Evolutionary conservation across 345 rosid species (phyloP), one percentile per base, ranked within the genome.

Genomic region (Gossypium anomalum): DNA sequence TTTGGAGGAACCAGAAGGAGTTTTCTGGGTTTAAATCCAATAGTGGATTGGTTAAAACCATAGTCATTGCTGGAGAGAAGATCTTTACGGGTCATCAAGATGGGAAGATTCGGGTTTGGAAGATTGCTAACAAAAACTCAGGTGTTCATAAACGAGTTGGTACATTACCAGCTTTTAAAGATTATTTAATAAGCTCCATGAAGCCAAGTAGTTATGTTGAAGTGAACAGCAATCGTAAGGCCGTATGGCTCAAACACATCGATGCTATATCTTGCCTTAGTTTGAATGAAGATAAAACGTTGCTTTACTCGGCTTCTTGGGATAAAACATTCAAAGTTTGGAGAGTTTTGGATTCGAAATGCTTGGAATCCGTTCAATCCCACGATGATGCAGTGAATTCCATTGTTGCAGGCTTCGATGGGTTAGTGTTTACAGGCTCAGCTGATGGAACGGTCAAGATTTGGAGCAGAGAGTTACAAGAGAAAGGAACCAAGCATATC

Each of bases 21-120:
- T 92, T 86, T 75, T 82, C 92, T 0, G 93, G 89, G 49, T 94
- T 94, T 80, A 92, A 90, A 84, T 91, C 92, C 1, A 89, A 90
- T 23, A 22, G 95, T 4, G 97, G 98, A 9, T 75, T 92, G 80
- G 97, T 94, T 1, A 92, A 94, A 58, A 90, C 98, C 1, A 89
- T 94, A 9, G 85, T 92, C n/a, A 82, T 94, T 34, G 82, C 92
- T 1, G 86, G 85, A 8, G 92, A 86, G 25, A 85, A 78, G 71
- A 87, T 94, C 55, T 94, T 94, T 70, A 72, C 92, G 0, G 97
- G 97, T 1, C 98, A 92, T 80, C 97, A 92, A 80, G 98, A 94
- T 53, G 97, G 98, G 23, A 94, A 92, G 80, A 88, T 92, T 29
- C 86, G 98, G 9, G 84, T 94, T 2, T 94, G 98, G 98, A 90